Evolutionary conservation across 225 moss, liverwort and hornwort species (phyloP), one percentile per base, ranked within the genome.

Genomic region (Pseudisothecium myosuroides): DNA sequence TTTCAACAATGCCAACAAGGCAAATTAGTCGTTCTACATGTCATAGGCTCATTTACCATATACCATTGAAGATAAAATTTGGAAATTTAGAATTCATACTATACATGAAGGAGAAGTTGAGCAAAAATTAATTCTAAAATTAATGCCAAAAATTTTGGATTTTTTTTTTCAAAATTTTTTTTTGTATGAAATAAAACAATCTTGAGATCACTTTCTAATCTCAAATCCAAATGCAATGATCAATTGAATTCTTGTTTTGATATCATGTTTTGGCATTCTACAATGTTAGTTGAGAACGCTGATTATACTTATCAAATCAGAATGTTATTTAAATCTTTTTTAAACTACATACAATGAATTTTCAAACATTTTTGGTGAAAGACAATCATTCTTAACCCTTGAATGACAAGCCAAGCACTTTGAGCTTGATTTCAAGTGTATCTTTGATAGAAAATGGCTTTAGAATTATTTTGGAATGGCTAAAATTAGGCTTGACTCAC

Each of bases 391-490:
- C 1, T 27, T 72, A 72, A 16, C 2, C 14, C 41, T 27, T 43
- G 16, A 43, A 26, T 0, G 1, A 43, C 9, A 27, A 43, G 3
- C 5, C 8, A 3, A 14, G 41, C 2, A 7, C 16, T 15, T 41
- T 15, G 7, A 71, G 15, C 15, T 71, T 69, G 4, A 14, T 6
- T 24, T 69, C 14, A 24, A 39, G 1, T n/a, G 6, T n/a, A 43
- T 43, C 43, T 43, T 72, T 27, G 71, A 41, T 4, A 11, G 49
- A 49, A 45, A 45, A 8, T 45, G 45, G 8, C 45, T 45, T 45
- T 45, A 6, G 45, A 8, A 45, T 45, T 45, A 3, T 49, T 67
- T n/a, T 6, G 6, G 23, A 69, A 23, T 22, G 22, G 12, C 39
- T 23, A 23, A 39, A 69, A 2, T 6, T 21, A 67, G n/a, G n/a